Evolutionary conservation across 2,329 filamentous ascomycete genomes (phyloP).

Genomic region (Botrytis paeoniae): DNA sequence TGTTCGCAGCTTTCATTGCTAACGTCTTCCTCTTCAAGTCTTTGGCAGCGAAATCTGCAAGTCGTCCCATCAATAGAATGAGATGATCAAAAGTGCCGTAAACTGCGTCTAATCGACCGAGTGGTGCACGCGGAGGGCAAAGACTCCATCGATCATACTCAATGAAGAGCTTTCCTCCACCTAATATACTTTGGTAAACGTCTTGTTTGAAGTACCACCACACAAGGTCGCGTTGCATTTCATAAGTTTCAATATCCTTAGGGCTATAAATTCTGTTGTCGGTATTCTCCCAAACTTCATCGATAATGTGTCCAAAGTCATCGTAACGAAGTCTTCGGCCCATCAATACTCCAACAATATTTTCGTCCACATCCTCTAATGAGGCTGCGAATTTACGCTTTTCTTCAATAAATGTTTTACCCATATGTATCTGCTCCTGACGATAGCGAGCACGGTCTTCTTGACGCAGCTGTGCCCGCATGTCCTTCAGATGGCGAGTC

Average conservation of each 20-base stretch:
- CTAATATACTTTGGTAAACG: slow-evolving; percentile 83
- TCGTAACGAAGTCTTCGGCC: slow-evolving; percentile 58
- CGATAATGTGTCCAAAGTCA: slow-evolving; percentile 49
- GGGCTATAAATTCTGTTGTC: slow-evolving; percentile 29
- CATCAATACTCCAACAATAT: slow-evolving; percentile 55
- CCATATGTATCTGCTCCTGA: slow-evolving; percentile 14
- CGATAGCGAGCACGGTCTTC: slow-evolving; percentile 22
- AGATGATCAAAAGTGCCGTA: slow-evolving; percentile 90
- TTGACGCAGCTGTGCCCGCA: slow-evolving; percentile 46
- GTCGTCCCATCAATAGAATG: slow-evolving; percentile 73
- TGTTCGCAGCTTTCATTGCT: slow-evolving; percentile 54
- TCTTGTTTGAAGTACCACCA: slow-evolving; percentile 99
- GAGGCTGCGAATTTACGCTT: slow-evolving; percentile 22
- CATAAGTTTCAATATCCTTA: slow-evolving; percentile 73
- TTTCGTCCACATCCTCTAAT: slow-evolving; percentile 51
- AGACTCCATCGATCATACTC: slow-evolving; percentile 79
- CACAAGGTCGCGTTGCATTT: slow-evolving; percentile 79
- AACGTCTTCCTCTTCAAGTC: slow-evolving; percentile 77
- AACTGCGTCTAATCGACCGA: slow-evolving; percentile 71
- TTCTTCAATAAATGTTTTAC: slow-evolving; percentile 22
- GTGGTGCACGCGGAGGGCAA: slow-evolving; percentile 77
- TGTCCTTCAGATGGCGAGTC: slow-evolving; percentile 65
- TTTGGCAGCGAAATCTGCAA: slow-evolving; percentile 73
- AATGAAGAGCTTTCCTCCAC: slow-evolving; percentile 76
- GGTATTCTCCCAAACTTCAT: slow-evolving; percentile 20